These are phyloP conservation scores for Linderniella brevidens DNA, from an alignment of 257 asterid genomes.

Conservation along the genomic window DNA sequence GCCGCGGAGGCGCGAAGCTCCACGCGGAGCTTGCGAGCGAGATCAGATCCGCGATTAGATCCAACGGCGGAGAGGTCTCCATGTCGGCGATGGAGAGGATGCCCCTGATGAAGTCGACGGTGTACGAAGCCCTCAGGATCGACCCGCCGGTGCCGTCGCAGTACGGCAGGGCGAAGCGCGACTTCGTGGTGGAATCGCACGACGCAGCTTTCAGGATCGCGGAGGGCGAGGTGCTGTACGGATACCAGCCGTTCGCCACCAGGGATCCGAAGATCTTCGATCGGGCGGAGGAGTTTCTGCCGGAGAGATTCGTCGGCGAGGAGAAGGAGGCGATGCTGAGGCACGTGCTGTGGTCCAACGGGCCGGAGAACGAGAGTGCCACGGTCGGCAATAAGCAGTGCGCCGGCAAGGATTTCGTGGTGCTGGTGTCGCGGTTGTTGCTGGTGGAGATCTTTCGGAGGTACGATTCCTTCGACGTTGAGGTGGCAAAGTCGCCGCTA, in stretches of 20 bases:
- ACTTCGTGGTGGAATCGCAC: constrained; percentile 51
- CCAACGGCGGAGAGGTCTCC: constrained; percentile 29
- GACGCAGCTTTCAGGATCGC: constrained; percentile 49
- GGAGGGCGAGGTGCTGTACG: constrained; percentile 57
- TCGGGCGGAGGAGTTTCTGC: constrained; percentile 50
- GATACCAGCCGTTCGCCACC: constrained; percentile 74
- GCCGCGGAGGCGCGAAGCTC: constrained; percentile 44
- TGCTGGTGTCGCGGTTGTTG: constrained; percentile 50
- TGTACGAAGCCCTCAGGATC: constrained; percentile 50
- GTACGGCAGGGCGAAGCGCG: constrained; percentile 46
- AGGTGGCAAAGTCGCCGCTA: constrained; percentile 35
- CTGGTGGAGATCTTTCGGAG: constrained; percentile 72
- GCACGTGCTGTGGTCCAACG: constrained; percentile 77
- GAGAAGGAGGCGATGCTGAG: constrained; percentile 44
- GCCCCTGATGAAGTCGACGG: constrained; percentile 67
- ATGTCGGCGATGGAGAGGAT: constrained; percentile 55
- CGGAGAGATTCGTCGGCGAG: constrained; percentile 50
- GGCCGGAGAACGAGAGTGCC: constrained; percentile 49
- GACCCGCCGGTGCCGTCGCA: constrained; percentile 79
- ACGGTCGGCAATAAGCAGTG: constrained; percentile 51
- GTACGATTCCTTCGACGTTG: constrained; percentile 61
- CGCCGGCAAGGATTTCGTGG: constrained; percentile 78
- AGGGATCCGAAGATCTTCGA: constrained; percentile 59
- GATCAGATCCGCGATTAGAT: constrained; percentile 31
- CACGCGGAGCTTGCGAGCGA: constrained; percentile 45